Evolutionary conservation across 2,329 filamentous ascomycete species (phyloP).

Genomic region (Cladosporium sp.): DNA sequence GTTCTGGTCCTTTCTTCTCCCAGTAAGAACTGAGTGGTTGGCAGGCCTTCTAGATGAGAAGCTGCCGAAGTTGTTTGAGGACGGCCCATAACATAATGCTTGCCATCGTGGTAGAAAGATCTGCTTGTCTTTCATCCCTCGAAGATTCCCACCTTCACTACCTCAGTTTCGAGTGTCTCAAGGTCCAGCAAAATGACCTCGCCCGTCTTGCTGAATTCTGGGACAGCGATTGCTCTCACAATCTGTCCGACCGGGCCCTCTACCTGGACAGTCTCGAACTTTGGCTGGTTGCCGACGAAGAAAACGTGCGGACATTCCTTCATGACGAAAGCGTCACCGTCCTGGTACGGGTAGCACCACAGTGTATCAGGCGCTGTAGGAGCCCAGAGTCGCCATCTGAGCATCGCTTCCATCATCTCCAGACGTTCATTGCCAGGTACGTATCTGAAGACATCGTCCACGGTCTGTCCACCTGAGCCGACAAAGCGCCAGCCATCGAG

Average conservation of each 20-base stretch:
- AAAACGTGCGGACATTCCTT: slow-evolving; percentile 85
- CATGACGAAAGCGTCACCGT: slow-evolving; percentile 87
- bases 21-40: not conserved
- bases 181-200: slow-evolving; percentile 82
- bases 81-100: too few relatives aligned
- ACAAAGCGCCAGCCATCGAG: slow-evolving; percentile 87
- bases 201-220: slow-evolving; percentile 75
- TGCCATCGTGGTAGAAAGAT: not conserved
- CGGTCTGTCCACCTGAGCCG: slow-evolving; percentile 86
- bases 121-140: slow-evolving; percentile 21
- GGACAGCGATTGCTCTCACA: slow-evolving; percentile 79
- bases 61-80: not conserved
- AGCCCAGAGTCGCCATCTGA: slow-evolving; percentile 86
- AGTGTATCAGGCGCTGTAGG: slow-evolving; percentile 95
- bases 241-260: slow-evolving; percentile 60
- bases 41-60: not conserved
- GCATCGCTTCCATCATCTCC: slow-evolving; percentile 91
- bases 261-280: slow-evolving; percentile 63
- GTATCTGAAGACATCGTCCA: slow-evolving; percentile 93
- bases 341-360: slow-evolving; percentile 96
- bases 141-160: slow-evolving; percentile 60
- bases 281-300: slow-evolving; percentile 65
- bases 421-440: slow-evolving; percentile 71
- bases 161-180: slow-evolving; percentile 79
- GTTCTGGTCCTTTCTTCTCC: not conserved